Base-by-base conservation (phyloP, 2,329 filamentous ascomycete species). In the Metarhizium brunneum region DNA sequence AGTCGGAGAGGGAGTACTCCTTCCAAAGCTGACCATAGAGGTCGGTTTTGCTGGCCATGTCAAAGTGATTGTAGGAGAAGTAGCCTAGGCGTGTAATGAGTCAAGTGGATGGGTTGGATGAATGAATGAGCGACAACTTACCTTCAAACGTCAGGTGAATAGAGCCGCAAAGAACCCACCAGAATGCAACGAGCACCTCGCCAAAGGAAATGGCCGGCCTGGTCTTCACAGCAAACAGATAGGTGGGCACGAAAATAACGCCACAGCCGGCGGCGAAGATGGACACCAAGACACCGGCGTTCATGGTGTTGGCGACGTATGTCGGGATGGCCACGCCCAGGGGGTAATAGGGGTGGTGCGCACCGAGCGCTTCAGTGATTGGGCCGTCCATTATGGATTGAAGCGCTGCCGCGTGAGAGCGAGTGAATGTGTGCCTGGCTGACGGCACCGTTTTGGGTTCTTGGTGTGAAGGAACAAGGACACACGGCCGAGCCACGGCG, bases 161-260 rank as follows among this genome's bases (percentile, higher is more conserved):
- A 58, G 61, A 79, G 68, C 73, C 80, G 78, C 86, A 88, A 14
- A 92, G 75, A 25, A 86, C 78, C 68, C 92, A 92, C 89, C 89
- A 92, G 70, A 90, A 70, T 25, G 86, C 80, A 4, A 80, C 80
- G 13, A 78, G 62, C 49, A 83, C 75, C 60, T 90, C 87, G 30
- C 67, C 67, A 7, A 63, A 69, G 38, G 74, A 72, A 53, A 90
- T 52, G 25, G 25, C 25, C 3, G 25, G 25, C 25, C 25, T 25
- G 25, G 25, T 25, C 25, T 3, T 25, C 25, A 25, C 25, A 1
- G 25, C 25, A 25, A 25, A 25, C 25, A 25, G 25, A 25, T 25
- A 25, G 25, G 25, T 25, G 14, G 75, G 64, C 29, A 75, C 69
- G 57, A 92, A 79, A 58, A 90, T 78, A 42, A 69, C 70, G 0